Percentiles rank a stretch among this genome's conserved stretches.
These are phyloP conservation scores for Turnera subulata DNA, from an alignment of 345 rosid species.

Conservation along the genomic window DNA sequence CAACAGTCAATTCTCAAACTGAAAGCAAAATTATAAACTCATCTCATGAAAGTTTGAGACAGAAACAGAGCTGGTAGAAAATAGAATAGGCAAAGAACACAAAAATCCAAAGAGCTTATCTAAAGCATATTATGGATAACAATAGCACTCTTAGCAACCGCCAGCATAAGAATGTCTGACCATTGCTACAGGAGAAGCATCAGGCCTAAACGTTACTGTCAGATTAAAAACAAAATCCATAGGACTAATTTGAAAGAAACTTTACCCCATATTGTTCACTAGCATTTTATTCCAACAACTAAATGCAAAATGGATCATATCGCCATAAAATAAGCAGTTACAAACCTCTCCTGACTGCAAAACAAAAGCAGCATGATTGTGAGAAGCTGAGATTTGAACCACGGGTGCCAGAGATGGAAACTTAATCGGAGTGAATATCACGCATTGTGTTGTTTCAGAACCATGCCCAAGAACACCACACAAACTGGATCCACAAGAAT, in stretches of 20 bases:
- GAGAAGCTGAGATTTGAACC: slow-evolving; percentile 85
- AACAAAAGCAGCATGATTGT: slow-evolving; percentile 85
- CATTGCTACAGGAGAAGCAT: too few relatives aligned
- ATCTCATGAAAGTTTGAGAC: too few relatives aligned
- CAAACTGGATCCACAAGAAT: slow-evolving; percentile 90
- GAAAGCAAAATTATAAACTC: not conserved
- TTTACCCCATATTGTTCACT: not conserved
- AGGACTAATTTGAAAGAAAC: too few relatives aligned
- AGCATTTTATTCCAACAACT: not conserved
- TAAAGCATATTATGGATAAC: too few relatives aligned
- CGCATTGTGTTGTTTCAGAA: slow-evolving; percentile 86
- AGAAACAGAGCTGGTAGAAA: too few relatives aligned
- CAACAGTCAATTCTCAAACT: not conserved
- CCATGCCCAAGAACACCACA: slow-evolving; percentile 95
- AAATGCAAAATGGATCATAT: not conserved
- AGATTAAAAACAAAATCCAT: too few relatives aligned
- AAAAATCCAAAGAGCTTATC: too few relatives aligned
- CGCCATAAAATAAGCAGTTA: slow-evolving; percentile 3
- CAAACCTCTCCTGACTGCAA: slow-evolving; percentile 89
- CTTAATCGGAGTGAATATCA: slow-evolving; percentile 63
- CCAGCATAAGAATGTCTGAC: too few relatives aligned
- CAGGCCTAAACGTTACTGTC: too few relatives aligned
- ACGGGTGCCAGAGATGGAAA: slow-evolving; percentile 60
- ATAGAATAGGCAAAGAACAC: too few relatives aligned
- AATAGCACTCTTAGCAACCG: too few relatives aligned